phyloP scores from a whole-genome alignment of 2,329 filamentous ascomycete genomes.

The Aschersonia sp. region DNA sequence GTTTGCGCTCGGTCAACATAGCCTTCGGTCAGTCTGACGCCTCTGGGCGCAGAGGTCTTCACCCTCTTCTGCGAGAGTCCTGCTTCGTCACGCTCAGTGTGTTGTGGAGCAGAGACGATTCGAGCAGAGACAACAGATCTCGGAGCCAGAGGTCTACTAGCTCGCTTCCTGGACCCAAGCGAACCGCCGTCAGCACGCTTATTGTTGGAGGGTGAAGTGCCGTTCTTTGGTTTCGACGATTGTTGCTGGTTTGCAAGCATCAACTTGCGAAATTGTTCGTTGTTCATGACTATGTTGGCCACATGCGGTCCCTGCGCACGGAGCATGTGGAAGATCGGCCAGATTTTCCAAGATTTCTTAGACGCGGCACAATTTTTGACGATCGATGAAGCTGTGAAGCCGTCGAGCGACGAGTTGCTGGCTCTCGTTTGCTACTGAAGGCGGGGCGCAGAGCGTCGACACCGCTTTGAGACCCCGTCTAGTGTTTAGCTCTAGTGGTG shows the following conservation, averaged over 20 bases:
- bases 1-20: constrained; percentile 71
- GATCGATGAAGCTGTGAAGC: too few species aligned
- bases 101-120: constrained; percentile 68
- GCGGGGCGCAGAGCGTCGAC: too few species aligned
- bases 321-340: not conserved
- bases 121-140: constrained; percentile 44
- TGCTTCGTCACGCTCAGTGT: constrained; percentile 55
- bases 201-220: constrained; percentile 21
- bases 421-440: too few species aligned
- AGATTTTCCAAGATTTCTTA: too few species aligned
- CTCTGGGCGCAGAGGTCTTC: constrained; percentile 68
- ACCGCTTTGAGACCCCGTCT: too few species aligned
- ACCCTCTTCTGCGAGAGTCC: constrained; percentile 53
- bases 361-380: not conserved
- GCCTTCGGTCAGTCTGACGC: constrained; percentile 61
- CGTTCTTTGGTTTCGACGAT: constrained; percentile 26
- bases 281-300: constrained; percentile 54
- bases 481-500: too few species aligned
- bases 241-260: constrained; percentile 37
- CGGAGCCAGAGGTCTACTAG: constrained; percentile 91
- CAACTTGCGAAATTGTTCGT: constrained; percentile 81
- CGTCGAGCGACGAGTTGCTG: too few species aligned
- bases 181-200: constrained; percentile 23
- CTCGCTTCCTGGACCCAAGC: constrained; percentile 63
- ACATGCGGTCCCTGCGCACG: not conserved